Percentiles rank a stretch among this genome's conserved stretches.
phyloP scores from a whole-genome alignment of 345 rosid genomes.

The Jatropha curcas region DNA sequence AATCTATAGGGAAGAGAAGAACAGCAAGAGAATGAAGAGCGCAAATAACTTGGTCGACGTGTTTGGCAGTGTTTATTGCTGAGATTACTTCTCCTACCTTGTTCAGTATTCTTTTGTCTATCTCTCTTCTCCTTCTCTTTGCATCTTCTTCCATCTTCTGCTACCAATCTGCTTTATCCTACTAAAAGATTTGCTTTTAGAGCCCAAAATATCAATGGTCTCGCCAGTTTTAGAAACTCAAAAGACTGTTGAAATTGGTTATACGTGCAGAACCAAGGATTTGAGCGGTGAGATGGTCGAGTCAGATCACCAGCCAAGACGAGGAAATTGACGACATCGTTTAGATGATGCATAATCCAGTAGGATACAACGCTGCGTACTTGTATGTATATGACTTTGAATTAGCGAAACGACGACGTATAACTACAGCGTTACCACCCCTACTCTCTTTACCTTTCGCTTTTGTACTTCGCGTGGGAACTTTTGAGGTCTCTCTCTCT shows the following conservation, averaged over 20 bases:
- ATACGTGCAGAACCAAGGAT: not conserved
- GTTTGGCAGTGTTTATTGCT: conserved; percentile 55
- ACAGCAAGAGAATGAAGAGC: conserved; percentile 73
- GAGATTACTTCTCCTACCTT: conserved; percentile 61
- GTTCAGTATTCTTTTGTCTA: conserved; percentile 34
- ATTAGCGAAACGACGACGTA: not conserved
- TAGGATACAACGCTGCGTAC: not conserved
- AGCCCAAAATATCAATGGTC: not conserved
- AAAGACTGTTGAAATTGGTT: not conserved
- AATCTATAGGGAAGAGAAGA: conserved; percentile 72
- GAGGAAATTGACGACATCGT: conserved; percentile 1
- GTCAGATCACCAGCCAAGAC: no score
- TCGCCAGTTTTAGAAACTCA: not conserved
- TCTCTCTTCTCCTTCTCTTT: conserved; percentile 17
- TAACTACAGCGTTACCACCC: not conserved
- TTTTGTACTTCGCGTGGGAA: not conserved
- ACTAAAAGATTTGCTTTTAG: not conserved
- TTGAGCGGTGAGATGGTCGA: not conserved
- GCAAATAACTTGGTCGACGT: conserved; percentile 69
- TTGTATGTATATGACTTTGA: no score
- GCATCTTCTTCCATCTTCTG: conserved; percentile 14
- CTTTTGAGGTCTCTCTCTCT: no score
- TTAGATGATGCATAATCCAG: not conserved
- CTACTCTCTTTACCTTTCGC: not conserved
- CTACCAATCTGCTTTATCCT: not conserved